Evolutionary conservation across 768 basidiomycete species (phyloP).

Genomic region (Tylopilus rubrobrunneus): DNA sequence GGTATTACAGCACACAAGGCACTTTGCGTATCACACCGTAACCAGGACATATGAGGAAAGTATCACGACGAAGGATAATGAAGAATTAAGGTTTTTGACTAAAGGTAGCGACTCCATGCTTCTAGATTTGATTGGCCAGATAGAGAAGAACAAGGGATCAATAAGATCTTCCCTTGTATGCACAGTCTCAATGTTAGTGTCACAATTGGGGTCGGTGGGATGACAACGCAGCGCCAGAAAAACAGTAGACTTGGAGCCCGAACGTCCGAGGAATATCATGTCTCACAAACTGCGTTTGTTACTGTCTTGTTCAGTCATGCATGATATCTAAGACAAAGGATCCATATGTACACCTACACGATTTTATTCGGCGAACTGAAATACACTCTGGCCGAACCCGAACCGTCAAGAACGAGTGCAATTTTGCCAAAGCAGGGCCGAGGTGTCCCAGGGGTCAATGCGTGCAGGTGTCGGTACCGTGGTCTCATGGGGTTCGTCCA

Average conservation of each 20-base stretch:
- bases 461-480: conserved; percentile 1
- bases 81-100: conserved; percentile 28
- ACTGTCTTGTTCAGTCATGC: background rate
- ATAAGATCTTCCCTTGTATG: conserved; percentile 18
- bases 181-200: conserved; percentile 3
- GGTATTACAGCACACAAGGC: conserved; percentile 12
- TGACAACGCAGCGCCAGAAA: background rate
- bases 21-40: conserved; percentile 15
- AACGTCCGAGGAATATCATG: background rate
- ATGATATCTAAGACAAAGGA: background rate
- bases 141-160: conserved; percentile 11
- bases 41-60: conserved; percentile 19
- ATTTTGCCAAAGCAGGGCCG: background rate
- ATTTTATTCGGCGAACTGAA: background rate
- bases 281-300: background rate
- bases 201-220: background rate
- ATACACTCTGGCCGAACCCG: background rate
- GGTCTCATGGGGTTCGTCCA: conserved; percentile 5
- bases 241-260: background rate
- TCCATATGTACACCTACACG: background rate
- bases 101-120: conserved; percentile 22
- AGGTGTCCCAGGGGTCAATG: conserved; percentile 5
- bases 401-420: background rate
- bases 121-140: conserved; percentile 21
- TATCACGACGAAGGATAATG: conserved; percentile 11